A percentile compares a stretch with the other conserved stretches of the same genome.
These are phyloP conservation scores for Agaricus blazei DNA, from an alignment of 768 basidiomycete species.

Conservation along the genomic window DNA sequence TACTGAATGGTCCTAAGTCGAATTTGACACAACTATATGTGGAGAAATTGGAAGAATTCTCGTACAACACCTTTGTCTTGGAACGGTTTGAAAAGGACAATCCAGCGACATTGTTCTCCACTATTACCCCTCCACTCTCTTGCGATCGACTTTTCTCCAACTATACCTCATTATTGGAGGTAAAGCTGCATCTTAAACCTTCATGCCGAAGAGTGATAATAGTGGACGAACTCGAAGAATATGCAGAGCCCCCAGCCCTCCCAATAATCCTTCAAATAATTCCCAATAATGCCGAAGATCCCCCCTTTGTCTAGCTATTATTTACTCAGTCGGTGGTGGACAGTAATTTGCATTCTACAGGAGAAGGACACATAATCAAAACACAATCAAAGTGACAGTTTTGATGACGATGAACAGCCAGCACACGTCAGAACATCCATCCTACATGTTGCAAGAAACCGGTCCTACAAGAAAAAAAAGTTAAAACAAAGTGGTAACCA, in stretches of 20 bases:
- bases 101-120: background rate
- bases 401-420: no score
- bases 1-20: background rate
- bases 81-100: background rate
- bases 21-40: background rate
- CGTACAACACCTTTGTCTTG: background rate
- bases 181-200: background rate
- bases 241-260: background rate
- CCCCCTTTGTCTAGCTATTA: background rate
- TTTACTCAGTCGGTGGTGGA: slow-evolving; percentile 10
- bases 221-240: background rate
- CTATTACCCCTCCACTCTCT: background rate
- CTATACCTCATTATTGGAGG: background rate
- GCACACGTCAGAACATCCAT: no score
- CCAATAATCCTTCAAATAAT: background rate
- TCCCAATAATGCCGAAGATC: background rate
- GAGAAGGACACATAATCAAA: no score
- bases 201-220: background rate
- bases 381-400: no score
- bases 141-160: background rate
- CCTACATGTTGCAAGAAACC: no score
- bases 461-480: no score
- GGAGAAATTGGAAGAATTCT: background rate
- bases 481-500: no score
- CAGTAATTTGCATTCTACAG: background rate